Evolutionary conservation across 768 basidiomycete genomes (phyloP), one percentile per base, ranked within the genome.

Genomic region (Amanita rimosa): DNA sequence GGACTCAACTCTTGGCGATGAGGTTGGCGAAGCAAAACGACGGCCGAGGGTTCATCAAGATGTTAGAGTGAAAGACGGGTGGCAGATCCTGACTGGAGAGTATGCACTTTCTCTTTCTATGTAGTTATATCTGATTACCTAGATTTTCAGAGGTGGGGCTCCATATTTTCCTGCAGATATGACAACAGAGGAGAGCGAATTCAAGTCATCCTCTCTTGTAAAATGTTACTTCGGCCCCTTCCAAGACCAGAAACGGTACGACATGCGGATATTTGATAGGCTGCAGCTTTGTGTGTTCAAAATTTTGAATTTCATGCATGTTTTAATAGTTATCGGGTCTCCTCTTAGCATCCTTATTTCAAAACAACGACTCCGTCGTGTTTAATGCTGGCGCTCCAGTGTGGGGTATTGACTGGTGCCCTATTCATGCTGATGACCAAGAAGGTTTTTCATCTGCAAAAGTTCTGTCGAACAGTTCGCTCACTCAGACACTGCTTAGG

Each of bases 331-430:
- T 31, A 6, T 53, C 31, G 48, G 8, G 6, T 46, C 9, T 17
- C 10, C 48, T n/a, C n/a, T 11, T 52, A 93, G 90, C 78, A 34
- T 67, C 78, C 8, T 76, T 74, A 53, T 64, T 82, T 9, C 67
- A 77, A 2, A 74, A 73, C 34, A 81, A 76, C 54, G 68, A 71
- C 24, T 73, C 84, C 0, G 74, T 84, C 52, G 68, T 95, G 1
- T 84, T 97, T 63, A 88, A 84, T 53, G 84, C 87, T 0, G 96
- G 96, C 5, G 86, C 83, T 2, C 85, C 90, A 0, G 85, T 89
- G n/a, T 90, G 86, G 82, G 89, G 81, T 2, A 58, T 95, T 31
- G 91, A 94, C 54, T 98, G 94, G 94, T 93, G 92, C 62, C 95
- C 96, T 3, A 78, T 83, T 19, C 74, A 84, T 52, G 63, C 69